Base-by-base conservation (phyloP, 768 basidiomycete species). In the Phylloporus sp. region DNA sequence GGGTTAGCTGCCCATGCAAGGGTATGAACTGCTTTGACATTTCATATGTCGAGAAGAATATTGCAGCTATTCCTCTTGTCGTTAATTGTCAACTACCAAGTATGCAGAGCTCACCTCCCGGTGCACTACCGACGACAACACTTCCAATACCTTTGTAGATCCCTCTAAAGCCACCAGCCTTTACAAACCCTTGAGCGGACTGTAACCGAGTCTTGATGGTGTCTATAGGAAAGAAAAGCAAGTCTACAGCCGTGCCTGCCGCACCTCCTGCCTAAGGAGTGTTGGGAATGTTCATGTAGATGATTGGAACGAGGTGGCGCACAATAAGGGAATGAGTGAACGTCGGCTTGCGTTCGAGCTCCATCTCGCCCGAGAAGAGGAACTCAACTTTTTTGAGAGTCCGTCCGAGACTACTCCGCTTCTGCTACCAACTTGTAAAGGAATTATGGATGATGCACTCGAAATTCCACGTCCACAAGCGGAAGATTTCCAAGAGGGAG, bases 201-300 rank as follows among this genome's bases (percentile, higher is more conserved):
- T 99, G 95, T 29, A 97, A 77, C 43, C 95, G 86, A 34, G 97
- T 98, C 72, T 99, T 99, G 66, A 98, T 71, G 1, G 95, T 97
- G 72, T 99, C 95, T 51, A 99, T 84, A 2, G 95, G 95, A 69
- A 93, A 99, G 74, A 99, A 95, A 20, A 97, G 79, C 40, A 97
- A 79, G 72, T 99, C 95, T 16, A 97, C 95, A 2, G 92, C 79
- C 8, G 91, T 88, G 24, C 95, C 95, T 28, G 97, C 92, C n/a
- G 86, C 68, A 20, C 88, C 95, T 23, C 95, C 93, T 38, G 91
- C 87, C 88, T 93, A 59, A 27, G 52, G 44, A 49, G 36, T 34
- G 31, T 58, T 49, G 43, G 24, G 23, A 48, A 53, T 50, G 53
- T 56, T 54, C 50, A 50, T 54, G 53, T n/a, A 35, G 36, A 23